Percentiles rank a stretch among this genome's conserved stretches.
phyloP scores from a whole-genome alignment of 176 grass and related monocot species.

The Olyra latifolia region DNA sequence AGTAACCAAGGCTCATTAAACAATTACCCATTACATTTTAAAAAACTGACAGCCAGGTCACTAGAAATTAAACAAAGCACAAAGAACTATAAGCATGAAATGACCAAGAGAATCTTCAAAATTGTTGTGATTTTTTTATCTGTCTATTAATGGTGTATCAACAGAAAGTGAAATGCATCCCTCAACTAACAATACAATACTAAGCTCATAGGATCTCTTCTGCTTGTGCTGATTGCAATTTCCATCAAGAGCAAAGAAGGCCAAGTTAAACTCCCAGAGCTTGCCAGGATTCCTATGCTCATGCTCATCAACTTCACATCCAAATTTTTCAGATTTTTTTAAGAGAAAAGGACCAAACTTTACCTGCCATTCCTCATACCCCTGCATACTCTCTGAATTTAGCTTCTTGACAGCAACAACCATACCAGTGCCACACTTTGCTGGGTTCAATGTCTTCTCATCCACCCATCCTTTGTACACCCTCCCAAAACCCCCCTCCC shows the following conservation, averaged over 20 bases:
- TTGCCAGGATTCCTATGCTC: neutral
- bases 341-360: neutral
- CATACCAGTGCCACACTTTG: slow-evolving; percentile 33
- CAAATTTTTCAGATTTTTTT: neutral
- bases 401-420: slow-evolving; percentile 89
- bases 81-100: neutral
- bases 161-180: slow-evolving; percentile 23
- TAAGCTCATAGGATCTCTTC: neutral
- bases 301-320: neutral
- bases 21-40: neutral
- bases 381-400: slow-evolving; percentile 79
- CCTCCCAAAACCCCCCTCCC: slow-evolving; percentile 68
- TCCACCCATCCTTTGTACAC: slow-evolving; percentile 93
- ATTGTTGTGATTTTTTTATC: neutral
- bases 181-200: neutral
- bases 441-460: slow-evolving; percentile 74
- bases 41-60: slow-evolving; percentile 9
- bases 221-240: neutral
- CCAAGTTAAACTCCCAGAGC: slow-evolving; percentile 2
- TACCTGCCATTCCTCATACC: slow-evolving; percentile 92
- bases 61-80: slow-evolving; percentile 16
- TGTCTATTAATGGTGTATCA: slow-evolving; percentile 19
- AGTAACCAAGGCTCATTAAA: neutral
- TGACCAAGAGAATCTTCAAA: slow-evolving; percentile 28
- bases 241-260: slow-evolving; percentile 1